phyloP scores from a whole-genome alignment of 805 yeast species.

The Pichia insulana region DNA sequence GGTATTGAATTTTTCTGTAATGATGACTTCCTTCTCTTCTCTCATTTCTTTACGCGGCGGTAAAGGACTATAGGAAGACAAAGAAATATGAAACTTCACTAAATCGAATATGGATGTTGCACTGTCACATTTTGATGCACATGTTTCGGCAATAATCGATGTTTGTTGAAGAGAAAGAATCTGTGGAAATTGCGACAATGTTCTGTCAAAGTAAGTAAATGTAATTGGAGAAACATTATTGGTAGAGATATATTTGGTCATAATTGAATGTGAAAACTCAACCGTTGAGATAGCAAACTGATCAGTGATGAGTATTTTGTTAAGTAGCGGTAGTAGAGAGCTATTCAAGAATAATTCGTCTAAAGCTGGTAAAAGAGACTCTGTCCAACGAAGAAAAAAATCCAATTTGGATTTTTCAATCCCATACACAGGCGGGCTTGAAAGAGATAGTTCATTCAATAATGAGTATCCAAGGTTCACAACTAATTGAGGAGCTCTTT shows the following conservation, averaged over 20 bases:
- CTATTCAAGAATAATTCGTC: constrained; percentile 28
- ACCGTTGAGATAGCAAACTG: constrained; percentile 27
- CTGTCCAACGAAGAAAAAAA: constrained; percentile 40
- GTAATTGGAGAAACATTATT: constrained; percentile 12
- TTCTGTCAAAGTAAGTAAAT: constrained; percentile 9
- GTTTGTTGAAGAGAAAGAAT: constrained; percentile 46
- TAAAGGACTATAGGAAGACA: constrained; percentile 7
- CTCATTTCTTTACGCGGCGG: constrained; percentile 1
- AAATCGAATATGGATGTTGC: constrained; percentile 4
- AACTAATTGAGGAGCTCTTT: constrained; percentile 20
- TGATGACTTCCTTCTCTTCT: constrained; percentile 10
- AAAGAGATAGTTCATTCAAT: constrained; percentile 11
- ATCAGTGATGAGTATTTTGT: constrained; percentile 16
- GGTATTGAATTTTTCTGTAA: constrained; percentile 20
- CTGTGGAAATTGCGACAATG: constrained; percentile 48
- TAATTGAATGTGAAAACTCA: constrained; percentile 61
- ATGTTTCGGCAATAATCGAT: constrained; percentile 46
- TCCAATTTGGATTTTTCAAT: constrained; percentile 32
- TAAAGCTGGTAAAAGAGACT: constrained; percentile 30
- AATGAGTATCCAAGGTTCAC: constrained; percentile 16
- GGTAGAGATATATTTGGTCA: constrained; percentile 27
- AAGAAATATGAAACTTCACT: constrained; percentile 2
- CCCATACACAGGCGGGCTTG: constrained; percentile 24
- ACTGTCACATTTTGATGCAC: constrained; percentile 27
- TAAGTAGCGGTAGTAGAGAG: constrained; percentile 20